Base-by-base conservation (phyloP, 2,329 filamentous ascomycete genomes). In the Aspergillus luchuensis region DNA sequence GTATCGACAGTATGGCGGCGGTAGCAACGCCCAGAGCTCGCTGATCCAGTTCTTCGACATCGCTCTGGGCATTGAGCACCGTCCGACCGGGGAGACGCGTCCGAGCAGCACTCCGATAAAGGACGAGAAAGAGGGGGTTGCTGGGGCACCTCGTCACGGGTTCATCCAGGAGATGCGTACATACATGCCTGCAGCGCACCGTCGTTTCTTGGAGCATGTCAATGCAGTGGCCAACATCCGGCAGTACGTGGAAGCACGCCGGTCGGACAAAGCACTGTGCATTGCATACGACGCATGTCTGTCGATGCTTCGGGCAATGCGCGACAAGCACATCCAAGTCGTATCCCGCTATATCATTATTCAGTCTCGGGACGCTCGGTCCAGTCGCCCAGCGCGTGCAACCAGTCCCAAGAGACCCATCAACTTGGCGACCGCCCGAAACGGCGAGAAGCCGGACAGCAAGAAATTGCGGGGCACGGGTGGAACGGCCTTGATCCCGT, bases 1-100 rank as follows among this genome's bases (percentile, higher is more conserved):
- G 4, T 96, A 92, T 73, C 88, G 89, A 28, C 91, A 97, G 72
- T 97, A 92, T 75, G 91, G 91, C 63, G 95, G 95, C 43, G 95
- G 95, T 30, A 97, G 92, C 79, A 98, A 99, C 71, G 95, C 95
- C 0, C 95, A 99, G 78, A 96, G 92, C 81, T 97, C 93, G 60
- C 81, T 98, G 61, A 95, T 99, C 63, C 95, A 99, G 70, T 97
- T 98, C 81, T 98, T 98, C 72, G 95, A 99, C 74, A 87, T 98
- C 53, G 88, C 91, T 1, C 86, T 99, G 2, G 92, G 92, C 47
- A 86, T 99, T 56, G 89, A 95, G 72, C 95, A 99, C 76, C 88
- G 91, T 8, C 92, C 94, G 0, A 98, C 95, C 0, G 94, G 94
- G 41, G 87, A 91, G 67, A 89, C 72, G 67, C 57, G 69, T 68